These are phyloP conservation scores for Colletotrichum nymphaeae DNA, from an alignment of 2,329 filamentous ascomycete genomes.

Conservation along the genomic window DNA sequence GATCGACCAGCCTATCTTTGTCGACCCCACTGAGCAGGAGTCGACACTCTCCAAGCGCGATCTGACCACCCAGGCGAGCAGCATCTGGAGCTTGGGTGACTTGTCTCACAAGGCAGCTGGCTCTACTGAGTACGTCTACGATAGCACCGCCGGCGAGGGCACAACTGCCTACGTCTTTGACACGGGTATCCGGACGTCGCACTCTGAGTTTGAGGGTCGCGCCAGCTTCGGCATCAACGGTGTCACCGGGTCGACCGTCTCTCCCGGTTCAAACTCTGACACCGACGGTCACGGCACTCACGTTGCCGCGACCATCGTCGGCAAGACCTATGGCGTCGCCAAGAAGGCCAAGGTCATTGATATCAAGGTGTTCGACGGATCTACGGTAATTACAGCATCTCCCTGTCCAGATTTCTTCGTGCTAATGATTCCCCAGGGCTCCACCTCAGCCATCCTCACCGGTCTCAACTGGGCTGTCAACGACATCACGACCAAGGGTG, in stretches of 20 bases:
- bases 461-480: slow-evolving; percentile 42
- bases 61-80: slow-evolving; percentile 37
- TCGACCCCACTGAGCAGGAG: slow-evolving; percentile 1
- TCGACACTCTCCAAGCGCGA: slow-evolving; percentile 4
- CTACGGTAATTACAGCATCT: slow-evolving; percentile 31
- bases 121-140: slow-evolving; percentile 43
- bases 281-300: slow-evolving; percentile 45
- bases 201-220: slow-evolving; percentile 46
- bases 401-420: slow-evolving; percentile 35
- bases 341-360: slow-evolving; percentile 42
- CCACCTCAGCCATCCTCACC: slow-evolving; percentile 36
- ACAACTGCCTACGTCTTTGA: slow-evolving; percentile 55
- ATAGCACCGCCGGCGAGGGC: slow-evolving; percentile 38
- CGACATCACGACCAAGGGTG: slow-evolving; percentile 37
- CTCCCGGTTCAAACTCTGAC: slow-evolving; percentile 32
- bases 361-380: slow-evolving; percentile 44
- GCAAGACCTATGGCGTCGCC: slow-evolving; percentile 45
- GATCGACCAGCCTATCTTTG: slow-evolving; percentile 39
- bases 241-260: slow-evolving; percentile 39
- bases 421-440: not conserved
- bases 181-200: slow-evolving; percentile 53
- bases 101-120: slow-evolving; percentile 53
- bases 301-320: slow-evolving; percentile 44
- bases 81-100: slow-evolving; percentile 45
- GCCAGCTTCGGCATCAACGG: slow-evolving; percentile 43